Conservation (phyloP, 441 rosid species). For the Brassica hybrid region DNA sequence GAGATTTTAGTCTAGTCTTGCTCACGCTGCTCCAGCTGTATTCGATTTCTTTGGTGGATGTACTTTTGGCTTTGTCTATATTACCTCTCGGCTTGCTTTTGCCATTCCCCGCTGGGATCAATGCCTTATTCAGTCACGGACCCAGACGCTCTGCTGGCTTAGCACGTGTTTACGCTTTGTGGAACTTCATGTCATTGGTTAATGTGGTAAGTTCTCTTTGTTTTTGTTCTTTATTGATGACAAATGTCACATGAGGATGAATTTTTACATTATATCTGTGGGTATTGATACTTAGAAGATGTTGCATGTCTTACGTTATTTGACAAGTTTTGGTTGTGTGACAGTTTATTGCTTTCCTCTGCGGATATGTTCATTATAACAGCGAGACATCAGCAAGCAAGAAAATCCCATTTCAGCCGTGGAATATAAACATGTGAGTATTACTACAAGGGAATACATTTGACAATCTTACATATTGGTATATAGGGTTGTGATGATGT, state of each 20-base stretch:
- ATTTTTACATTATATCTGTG: background rate
- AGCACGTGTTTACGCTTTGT: constrained; percentile 95
- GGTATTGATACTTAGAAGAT: constrained; percentile 11
- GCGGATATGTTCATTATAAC: constrained; percentile 87
- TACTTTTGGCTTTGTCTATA: constrained; percentile 83
- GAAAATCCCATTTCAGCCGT: constrained; percentile 79
- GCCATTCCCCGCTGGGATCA: constrained; percentile 99
- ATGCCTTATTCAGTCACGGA: constrained; percentile 98
- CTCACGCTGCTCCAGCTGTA: constrained; percentile 96
- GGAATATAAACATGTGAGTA: constrained; percentile 99
- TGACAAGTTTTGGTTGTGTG: constrained; percentile 36
- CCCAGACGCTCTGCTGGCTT: constrained; percentile 98
- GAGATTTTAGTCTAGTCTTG: constrained; percentile 99
- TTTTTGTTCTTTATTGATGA: background rate
- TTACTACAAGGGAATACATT: constrained; percentile 15
- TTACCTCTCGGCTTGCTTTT: constrained; percentile 94
- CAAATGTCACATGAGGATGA: background rate
- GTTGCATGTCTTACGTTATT: constrained; percentile 16
- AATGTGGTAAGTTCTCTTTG: constrained; percentile 78
- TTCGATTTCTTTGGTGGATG: constrained; percentile 88
- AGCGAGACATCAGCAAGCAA: constrained; percentile 70
- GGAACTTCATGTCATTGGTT: constrained; percentile 88
- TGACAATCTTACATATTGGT: constrained; percentile 15
- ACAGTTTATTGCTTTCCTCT: constrained; percentile 90
- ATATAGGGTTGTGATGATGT: constrained; percentile 24